Percentiles rank a stretch among this genome's conserved stretches.
Conservation (phyloP, 306 rosid genomes). For the Prunus persica region DNA sequence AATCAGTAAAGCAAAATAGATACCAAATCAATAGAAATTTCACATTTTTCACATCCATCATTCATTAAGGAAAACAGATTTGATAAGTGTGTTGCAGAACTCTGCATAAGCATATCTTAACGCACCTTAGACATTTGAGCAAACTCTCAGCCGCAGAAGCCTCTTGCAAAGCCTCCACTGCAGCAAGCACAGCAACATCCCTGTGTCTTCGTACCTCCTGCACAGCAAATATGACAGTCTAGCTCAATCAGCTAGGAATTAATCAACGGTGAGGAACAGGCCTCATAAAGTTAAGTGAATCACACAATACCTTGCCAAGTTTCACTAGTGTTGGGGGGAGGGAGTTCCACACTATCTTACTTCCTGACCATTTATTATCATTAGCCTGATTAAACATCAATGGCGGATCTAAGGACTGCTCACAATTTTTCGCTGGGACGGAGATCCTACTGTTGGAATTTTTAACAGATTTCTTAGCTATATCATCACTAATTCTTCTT, state of each 20-base stretch:
- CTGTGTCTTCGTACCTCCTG: slow-evolving; percentile 30
- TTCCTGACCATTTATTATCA: slow-evolving; percentile 21
- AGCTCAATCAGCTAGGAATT: not conserved
- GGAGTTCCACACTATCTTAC: slow-evolving; percentile 18
- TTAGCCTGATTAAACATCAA: not conserved
- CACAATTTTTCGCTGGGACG: not conserved
- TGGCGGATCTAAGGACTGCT: slow-evolving; percentile 11
- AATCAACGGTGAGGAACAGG: not conserved
- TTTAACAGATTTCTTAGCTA: slow-evolving; percentile 2
- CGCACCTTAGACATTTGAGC: slow-evolving; percentile 34
- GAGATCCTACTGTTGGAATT: slow-evolving; percentile 18
- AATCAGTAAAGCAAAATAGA: not conserved
- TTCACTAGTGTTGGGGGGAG: slow-evolving; percentile 21
- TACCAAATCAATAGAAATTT: not conserved
- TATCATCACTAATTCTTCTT: slow-evolving; percentile 11
- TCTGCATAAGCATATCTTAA: not conserved
- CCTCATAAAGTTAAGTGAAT: not conserved
- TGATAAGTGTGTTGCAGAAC: not conserved
- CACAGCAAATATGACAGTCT: not conserved
- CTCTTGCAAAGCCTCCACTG: slow-evolving; percentile 43
- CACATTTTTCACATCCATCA: not conserved
- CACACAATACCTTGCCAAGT: slow-evolving; percentile 31
- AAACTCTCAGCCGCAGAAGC: slow-evolving; percentile 32
- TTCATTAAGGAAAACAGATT: not conserved
- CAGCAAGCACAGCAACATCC: slow-evolving; percentile 30